These are phyloP conservation scores for Fusarium torulosum DNA, from an alignment of 2,329 filamentous ascomycete species.

Conservation along the genomic window DNA sequence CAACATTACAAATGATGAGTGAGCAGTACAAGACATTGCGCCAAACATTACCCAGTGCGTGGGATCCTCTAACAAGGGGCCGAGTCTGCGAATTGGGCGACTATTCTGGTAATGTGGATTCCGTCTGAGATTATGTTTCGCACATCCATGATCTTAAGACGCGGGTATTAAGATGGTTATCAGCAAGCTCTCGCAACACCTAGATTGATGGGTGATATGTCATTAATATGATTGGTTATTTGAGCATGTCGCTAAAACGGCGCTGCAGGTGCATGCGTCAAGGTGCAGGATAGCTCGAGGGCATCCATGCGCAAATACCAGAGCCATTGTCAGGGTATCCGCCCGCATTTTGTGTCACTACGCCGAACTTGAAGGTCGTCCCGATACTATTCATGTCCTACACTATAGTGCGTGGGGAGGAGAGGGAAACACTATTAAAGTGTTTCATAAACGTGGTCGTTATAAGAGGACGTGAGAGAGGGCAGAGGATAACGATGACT, in stretches of 20 bases:
- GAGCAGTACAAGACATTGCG: slow-evolving; percentile 17
- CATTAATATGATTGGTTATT: slow-evolving; percentile 37
- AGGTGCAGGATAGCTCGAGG: slow-evolving; percentile 36
- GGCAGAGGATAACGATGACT: slow-evolving; percentile 30
- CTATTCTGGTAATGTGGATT: slow-evolving; percentile 42
- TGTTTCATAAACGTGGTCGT: slow-evolving; percentile 31
- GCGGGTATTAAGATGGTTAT: slow-evolving; percentile 46
- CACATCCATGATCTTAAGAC: slow-evolving; percentile 47
- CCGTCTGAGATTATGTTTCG: slow-evolving; percentile 49
- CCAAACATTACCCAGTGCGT: slow-evolving; percentile 34
- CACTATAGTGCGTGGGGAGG: background rate
- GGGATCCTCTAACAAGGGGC: slow-evolving; percentile 41
- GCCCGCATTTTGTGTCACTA: slow-evolving; percentile 32
- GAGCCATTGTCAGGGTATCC: slow-evolving; percentile 30
- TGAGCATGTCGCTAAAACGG: slow-evolving; percentile 46
- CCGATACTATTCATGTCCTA: slow-evolving; percentile 13
- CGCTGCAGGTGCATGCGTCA: slow-evolving; percentile 47
- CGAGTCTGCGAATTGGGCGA: slow-evolving; percentile 40
- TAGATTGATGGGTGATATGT: slow-evolving; percentile 17
- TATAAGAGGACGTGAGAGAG: slow-evolving; percentile 17
- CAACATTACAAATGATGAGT: slow-evolving; percentile 42
- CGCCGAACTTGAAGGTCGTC: slow-evolving; percentile 30
- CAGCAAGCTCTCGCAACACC: slow-evolving; percentile 40
- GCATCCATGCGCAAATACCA: slow-evolving; percentile 42
- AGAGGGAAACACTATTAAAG: slow-evolving; percentile 19